Base-by-base conservation (phyloP, 352 stramenopile species). In the Globisporangium heterothallicum region DNA sequence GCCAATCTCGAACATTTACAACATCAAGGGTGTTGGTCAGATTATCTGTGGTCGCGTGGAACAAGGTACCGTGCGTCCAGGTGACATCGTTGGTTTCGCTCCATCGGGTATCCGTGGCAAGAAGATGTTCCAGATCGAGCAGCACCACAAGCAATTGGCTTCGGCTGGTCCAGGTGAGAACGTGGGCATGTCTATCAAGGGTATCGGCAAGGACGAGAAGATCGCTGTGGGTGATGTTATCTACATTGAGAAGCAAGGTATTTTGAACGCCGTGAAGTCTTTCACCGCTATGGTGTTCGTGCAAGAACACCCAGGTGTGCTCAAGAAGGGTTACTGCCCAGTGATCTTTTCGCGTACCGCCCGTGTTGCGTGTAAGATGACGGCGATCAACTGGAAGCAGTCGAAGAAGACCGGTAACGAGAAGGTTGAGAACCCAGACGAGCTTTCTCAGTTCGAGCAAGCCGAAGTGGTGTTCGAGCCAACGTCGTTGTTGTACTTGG, bases 341-440 rank as follows among this genome's bases (percentile, higher is more conserved):
- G 67, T 92, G 49, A 73, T 88, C 63, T 86, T 88, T 63, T 92
- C 69, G 50, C 81, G 76, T 78, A 92, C 74, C 36, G 78, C 82
- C 32, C 84, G 84, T 78, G 82, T 92, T 56, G 74, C 81, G 10
- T 92, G 81, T 64, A 80, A 84, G 66, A 88, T 92, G 75, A 79
- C 68, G 48, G 78, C 76, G 55, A 92, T 86, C 58, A 70, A 88
- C 42, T 89, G 76, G 76, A 92, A 92, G 82, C 68, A 78, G 68
- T 78, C 68, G 47, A 88, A 89, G 78, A 89, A 89, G 78, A 93
- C 78, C 30, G 78, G 78, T 63, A 75, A 78, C 63, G 49, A 72
- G 47, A 88, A 87, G 76, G 73, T 88, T 6, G 78, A 93, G 34
- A 84, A 84, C 63, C 77, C 78, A 16, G 66, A 78, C 48, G 66